Percentiles rank a stretch among this genome's conserved stretches.
Evolutionary conservation across 352 stramenopile genomes (phyloP).

Genomic region (Plasmopara viticola): DNA sequence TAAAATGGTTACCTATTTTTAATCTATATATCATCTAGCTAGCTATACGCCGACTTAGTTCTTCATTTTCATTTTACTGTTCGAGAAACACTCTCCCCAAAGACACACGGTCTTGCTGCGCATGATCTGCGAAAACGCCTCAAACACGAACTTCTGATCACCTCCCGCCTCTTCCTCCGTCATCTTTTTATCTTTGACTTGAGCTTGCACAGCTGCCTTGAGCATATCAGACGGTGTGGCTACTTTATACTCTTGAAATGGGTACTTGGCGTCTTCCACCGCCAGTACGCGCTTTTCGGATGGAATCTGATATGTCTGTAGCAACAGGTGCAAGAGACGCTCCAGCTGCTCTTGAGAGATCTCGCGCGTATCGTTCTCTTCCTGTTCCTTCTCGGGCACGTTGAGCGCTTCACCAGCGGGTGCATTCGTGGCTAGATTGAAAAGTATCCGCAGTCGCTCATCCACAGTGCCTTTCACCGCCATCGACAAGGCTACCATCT

Average conservation of each 20-base stretch:
- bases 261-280: slow-evolving; percentile 60
- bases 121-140: slow-evolving; percentile 74
- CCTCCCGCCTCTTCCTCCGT: slow-evolving; percentile 47
- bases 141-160: slow-evolving; percentile 56
- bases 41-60: slow-evolving; percentile 30
- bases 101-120: slow-evolving; percentile 73
- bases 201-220: slow-evolving; percentile 28
- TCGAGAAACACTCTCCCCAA: slow-evolving; percentile 82
- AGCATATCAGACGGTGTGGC: slow-evolving; percentile 36
- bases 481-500: slow-evolving; percentile 80
- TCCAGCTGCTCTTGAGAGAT: slow-evolving; percentile 57
- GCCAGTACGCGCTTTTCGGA: slow-evolving; percentile 79
- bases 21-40: not conserved
- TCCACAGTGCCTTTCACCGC: slow-evolving; percentile 66
- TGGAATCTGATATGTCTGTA: slow-evolving; percentile 77
- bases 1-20: no score
- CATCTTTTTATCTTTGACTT: slow-evolving; percentile 45
- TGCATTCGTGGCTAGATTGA: slow-evolving; percentile 52
- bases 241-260: slow-evolving; percentile 68
- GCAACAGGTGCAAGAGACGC: slow-evolving; percentile 52
- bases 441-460: slow-evolving; percentile 65
- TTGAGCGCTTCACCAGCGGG: slow-evolving; percentile 17
- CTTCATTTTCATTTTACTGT: slow-evolving; percentile 80
- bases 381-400: slow-evolving; percentile 14
- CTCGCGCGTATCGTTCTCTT: slow-evolving; percentile 32